Evolutionary conservation across 179 eudicot species (phyloP).

Genomic region (Heliamphora pulchella): DNA sequence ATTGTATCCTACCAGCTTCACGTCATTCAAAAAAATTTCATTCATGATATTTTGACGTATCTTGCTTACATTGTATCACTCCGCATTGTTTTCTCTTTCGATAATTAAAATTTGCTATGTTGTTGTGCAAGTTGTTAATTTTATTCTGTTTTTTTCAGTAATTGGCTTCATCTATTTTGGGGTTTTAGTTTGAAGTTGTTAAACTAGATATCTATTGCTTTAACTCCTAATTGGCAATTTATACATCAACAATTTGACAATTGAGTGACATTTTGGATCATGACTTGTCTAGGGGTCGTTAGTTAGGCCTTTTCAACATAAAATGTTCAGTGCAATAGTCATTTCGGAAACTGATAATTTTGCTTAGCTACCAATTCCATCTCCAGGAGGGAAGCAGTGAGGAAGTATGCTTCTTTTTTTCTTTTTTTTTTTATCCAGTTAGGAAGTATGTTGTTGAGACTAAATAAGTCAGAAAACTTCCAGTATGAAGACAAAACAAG

Average conservation of each 20-base stretch:
- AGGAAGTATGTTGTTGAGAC: not conserved
- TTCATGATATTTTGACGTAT: not conserved
- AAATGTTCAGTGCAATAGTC: not conserved
- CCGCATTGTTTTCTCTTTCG: not conserved
- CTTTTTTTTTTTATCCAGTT: too few species aligned
- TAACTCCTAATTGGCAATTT: not conserved
- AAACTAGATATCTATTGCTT: not conserved
- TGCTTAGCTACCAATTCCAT: not conserved
- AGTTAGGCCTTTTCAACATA: not conserved
- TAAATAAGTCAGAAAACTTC: not conserved
- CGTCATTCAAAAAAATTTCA: not conserved
- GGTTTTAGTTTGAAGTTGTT: constrained; percentile 5
- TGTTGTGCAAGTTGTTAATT: not conserved
- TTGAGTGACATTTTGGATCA: not conserved
- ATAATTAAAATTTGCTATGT: not conserved
- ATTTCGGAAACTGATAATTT: not conserved
- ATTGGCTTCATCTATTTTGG: not conserved
- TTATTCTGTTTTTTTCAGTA: not conserved
- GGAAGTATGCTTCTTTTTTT: not conserved
- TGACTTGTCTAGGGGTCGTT: not conserved
- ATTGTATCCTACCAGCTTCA: constrained; percentile 69
- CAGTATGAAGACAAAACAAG: not conserved
- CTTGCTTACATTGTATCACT: not conserved
- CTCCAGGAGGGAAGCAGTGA: not conserved
- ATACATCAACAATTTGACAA: not conserved